Evolutionary conservation across 805 yeast genomes (phyloP), one percentile per base, ranked within the genome.

Genomic region (Jamesozyma lodderae): DNA sequence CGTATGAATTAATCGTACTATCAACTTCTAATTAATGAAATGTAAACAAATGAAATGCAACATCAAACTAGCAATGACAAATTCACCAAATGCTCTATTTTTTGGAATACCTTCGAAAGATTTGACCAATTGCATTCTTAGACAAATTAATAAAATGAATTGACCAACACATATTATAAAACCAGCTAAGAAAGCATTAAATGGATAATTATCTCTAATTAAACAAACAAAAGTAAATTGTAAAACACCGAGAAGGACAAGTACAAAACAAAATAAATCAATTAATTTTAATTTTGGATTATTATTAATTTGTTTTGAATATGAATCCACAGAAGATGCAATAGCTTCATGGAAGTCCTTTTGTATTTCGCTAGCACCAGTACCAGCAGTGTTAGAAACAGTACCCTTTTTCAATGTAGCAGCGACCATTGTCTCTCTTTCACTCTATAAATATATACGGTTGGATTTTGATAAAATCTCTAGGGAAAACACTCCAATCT

Each of bases 181-280:
- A 1, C 97, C 97, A 16, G 95, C 90, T 42, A 92, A 70, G 57
- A 92, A 92, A 18, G 96, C 97, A 63, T 92, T 92, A 73, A 92
- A 92, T 14, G 99, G 99, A 73, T 81, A 92, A 51, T 76, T 85
- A 26, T 60, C 64, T 35, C 96, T 95, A 33, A 87, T 75, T 11
- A 86, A 43, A 30, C 79, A 49, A 47, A 83, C 82, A 60, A 87
- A 90, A 4, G 69, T 64, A 55, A 87, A 86, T 63, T 92, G 97
- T 21, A 83, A 60, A 1, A 73, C 63, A 1, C 95, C 98, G 42
- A 85, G 66, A 0, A 67, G 61, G 14, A 90, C 88, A 41, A 90
- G 63, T 48, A 83, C 87, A 19, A 60, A 73, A 53, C 90, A 69
- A 55, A 88, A 92, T 11, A 70, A 49, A 59, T 92, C 97, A 47